A percentile compares a stretch with the other conserved stretches of the same genome.
phyloP scores from a whole-genome alignment of 192 early-diverging fungal genomes.

The Backusella sp. region DNA sequence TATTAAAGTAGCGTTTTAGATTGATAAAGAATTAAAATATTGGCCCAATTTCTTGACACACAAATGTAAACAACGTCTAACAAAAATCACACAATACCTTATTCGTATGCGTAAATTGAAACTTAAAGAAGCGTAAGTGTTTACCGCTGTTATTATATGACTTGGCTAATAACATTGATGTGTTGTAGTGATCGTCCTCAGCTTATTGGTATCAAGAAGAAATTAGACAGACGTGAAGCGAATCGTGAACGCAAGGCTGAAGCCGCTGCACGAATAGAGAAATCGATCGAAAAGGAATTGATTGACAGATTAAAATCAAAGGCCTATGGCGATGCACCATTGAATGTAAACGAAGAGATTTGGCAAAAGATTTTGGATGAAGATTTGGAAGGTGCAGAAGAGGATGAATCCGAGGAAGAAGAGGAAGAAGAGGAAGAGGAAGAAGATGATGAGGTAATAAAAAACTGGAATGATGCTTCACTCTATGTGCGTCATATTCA shows the following conservation, averaged over 20 bases:
- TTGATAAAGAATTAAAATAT: conserved; percentile 87
- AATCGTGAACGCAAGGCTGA: conserved; percentile 88
- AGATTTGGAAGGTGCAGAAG: conserved; percentile 67
- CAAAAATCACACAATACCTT: conserved; percentile 95
- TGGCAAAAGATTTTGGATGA: conserved; percentile 88
- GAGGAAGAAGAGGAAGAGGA: conserved; percentile 67
- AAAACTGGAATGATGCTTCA: conserved; percentile 37
- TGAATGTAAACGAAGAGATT: conserved; percentile 88
- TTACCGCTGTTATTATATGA: background rate
- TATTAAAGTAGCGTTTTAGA: conserved; percentile 36
- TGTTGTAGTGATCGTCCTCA: conserved; percentile 53
- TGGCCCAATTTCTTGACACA: conserved; percentile 91
- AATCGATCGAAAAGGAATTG: conserved; percentile 94
- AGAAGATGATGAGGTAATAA: conserved; percentile 49
- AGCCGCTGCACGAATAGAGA: conserved; percentile 86
- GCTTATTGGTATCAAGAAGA: conserved; percentile 90
- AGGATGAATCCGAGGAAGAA: conserved; percentile 69
- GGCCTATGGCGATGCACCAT: conserved; percentile 94
- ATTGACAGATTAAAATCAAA: conserved; percentile 88
- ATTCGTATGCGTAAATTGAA: conserved; percentile 91
- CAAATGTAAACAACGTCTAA: conserved; percentile 96
- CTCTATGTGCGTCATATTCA: conserved; percentile 32
- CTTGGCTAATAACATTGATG: background rate
- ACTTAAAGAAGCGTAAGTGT: conserved; percentile 65
- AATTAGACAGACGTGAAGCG: conserved; percentile 85